Conservation (phyloP, 495 filamentous ascomycete genomes). For the Pyrenula massariospora region DNA sequence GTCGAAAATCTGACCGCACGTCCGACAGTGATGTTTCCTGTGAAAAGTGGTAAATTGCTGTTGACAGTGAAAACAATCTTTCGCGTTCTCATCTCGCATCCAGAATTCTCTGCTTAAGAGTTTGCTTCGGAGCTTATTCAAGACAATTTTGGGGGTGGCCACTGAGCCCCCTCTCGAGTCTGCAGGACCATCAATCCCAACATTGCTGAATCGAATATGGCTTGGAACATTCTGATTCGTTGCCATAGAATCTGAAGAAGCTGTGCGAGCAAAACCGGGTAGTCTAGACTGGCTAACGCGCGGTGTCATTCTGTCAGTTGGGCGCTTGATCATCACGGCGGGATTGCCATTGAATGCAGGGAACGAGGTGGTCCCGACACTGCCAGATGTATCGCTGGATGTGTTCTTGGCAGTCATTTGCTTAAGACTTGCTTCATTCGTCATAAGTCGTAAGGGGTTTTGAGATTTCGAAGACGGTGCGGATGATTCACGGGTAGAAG, state of each 20-base stretch:
- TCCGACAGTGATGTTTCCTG: slow-evolving; percentile 90
- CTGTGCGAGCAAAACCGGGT: slow-evolving; percentile 44
- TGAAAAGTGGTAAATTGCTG: slow-evolving; percentile 86
- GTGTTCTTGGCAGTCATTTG: background rate
- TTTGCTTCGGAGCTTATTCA: slow-evolving; percentile 65
- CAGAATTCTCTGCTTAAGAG: slow-evolving; percentile 90
- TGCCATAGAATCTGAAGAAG: slow-evolving; percentile 37
- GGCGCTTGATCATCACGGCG: background rate
- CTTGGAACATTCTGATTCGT: slow-evolving; percentile 7
- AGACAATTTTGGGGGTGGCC: slow-evolving; percentile 45
- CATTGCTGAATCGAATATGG: slow-evolving; percentile 3
- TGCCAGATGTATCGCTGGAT: background rate
- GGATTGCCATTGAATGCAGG: background rate
- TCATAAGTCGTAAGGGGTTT: background rate
- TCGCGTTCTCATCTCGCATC: slow-evolving; percentile 99
- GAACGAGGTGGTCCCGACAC: background rate
- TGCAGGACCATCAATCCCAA: slow-evolving; percentile 4
- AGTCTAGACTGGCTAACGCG: slow-evolving; percentile 24
- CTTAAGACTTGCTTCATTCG: background rate
- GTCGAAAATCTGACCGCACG: slow-evolving; percentile 93
- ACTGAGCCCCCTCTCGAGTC: slow-evolving; percentile 32
- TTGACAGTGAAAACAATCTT: slow-evolving; percentile 89
- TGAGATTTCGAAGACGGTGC: background rate
- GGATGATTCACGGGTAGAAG: background rate
- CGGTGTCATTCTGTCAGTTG: slow-evolving; percentile 13